phyloP scores from a whole-genome alignment of 2,329 filamentous ascomycete species.

The Epichloe sp. region DNA sequence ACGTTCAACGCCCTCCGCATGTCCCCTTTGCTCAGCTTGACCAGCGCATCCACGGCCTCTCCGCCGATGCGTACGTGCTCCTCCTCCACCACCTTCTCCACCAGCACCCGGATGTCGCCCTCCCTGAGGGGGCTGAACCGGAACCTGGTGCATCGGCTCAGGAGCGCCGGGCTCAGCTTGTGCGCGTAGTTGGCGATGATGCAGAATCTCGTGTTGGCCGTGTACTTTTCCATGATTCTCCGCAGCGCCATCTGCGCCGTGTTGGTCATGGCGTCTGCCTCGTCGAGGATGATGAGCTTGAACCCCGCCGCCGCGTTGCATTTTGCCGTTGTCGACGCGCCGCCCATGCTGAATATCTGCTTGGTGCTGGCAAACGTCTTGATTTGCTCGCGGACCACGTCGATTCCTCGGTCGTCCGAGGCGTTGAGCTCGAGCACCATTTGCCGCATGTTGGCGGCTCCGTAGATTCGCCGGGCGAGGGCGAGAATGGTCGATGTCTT shows the following conservation, averaged over 20 bases:
- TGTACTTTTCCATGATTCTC: conserved; percentile 99
- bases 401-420: conserved; percentile 92
- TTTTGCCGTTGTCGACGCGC: conserved; percentile 28
- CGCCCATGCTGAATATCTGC: conserved; percentile 76
- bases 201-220: conserved; percentile 92
- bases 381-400: conserved; percentile 96
- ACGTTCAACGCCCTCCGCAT: conserved; percentile 94
- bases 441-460: conserved; percentile 81
- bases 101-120: conserved; percentile 66
- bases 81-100: conserved; percentile 80
- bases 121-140: conserved; percentile 90
- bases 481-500: conserved; percentile 96
- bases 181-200: conserved; percentile 99
- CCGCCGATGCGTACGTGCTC: conserved; percentile 73
- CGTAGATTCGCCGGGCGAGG: conserved; percentile 86
- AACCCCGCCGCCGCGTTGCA: conserved; percentile 52
- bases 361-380: conserved; percentile 98
- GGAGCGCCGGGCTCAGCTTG: conserved; percentile 83
- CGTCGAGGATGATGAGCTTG: conserved; percentile 95
- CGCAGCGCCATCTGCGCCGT: conserved; percentile 95
- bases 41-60: conserved; percentile 71
- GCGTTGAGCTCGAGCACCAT: conserved; percentile 98
- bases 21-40: conserved; percentile 82
- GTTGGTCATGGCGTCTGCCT: conserved; percentile 99
- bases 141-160: conserved; percentile 90